phyloP scores from a whole-genome alignment of 768 basidiomycete species.

The Chiua virens region DNA sequence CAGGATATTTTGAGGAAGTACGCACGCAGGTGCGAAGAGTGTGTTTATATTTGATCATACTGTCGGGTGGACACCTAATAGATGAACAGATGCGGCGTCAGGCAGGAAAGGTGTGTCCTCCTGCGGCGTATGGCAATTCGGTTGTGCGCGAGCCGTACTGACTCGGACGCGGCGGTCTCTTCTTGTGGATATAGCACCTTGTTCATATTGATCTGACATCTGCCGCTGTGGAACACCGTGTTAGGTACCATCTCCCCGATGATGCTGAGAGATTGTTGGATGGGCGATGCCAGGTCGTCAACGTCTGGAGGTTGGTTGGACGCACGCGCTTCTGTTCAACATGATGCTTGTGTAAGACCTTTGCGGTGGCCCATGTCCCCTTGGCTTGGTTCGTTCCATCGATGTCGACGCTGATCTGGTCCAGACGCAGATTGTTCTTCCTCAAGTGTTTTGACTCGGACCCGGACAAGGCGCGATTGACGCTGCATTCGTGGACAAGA shows the following conservation, averaged over 20 bases:
- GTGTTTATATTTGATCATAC: conserved; percentile 45
- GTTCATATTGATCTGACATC: conserved; percentile 45
- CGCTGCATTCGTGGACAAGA: conserved; percentile 37
- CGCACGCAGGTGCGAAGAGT: conserved; percentile 33
- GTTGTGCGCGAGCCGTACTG: too few relatives aligned
- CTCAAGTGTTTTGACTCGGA: conserved; percentile 44
- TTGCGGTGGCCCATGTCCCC: too few relatives aligned
- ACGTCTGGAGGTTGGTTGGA: conserved; percentile 37
- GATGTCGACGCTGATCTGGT: conserved; percentile 35
- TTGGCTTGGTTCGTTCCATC: conserved; percentile 24
- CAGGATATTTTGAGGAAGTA: conserved; percentile 39
- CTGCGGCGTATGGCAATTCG: too few relatives aligned
- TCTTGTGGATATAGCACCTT: conserved; percentile 20
- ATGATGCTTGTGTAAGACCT: too few relatives aligned
- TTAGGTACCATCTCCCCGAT: conserved; percentile 31
- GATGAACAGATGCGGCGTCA: too few relatives aligned
- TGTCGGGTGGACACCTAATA: conserved; percentile 23
- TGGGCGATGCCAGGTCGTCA: conserved; percentile 41
- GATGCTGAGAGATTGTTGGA: conserved; percentile 41
- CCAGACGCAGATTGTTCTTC: too few relatives aligned
- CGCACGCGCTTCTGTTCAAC: too few relatives aligned
- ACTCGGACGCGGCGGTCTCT: too few relatives aligned
- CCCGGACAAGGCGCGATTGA: conserved; percentile 33
- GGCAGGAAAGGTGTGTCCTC: too few relatives aligned
- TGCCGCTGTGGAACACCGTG: conserved; percentile 33